These are phyloP conservation scores for Beauveria sp. DNA, from an alignment of 2,329 filamentous ascomycete species.

Conservation along the genomic window DNA sequence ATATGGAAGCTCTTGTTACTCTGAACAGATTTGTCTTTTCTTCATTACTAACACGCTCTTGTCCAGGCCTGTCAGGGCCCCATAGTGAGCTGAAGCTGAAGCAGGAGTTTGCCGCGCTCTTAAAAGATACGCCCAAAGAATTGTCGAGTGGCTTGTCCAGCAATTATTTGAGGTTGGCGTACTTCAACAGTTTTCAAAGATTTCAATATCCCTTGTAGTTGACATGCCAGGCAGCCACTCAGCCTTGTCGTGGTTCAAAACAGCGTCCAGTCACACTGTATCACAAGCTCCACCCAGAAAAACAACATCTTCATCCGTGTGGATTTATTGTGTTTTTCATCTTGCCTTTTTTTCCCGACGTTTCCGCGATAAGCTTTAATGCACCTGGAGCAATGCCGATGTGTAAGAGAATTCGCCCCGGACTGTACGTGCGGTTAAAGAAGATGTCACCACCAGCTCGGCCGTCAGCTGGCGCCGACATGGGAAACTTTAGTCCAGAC, in stretches of 20 bases:
- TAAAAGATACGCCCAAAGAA: neutral
- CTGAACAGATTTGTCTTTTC: neutral
- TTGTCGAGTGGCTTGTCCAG: neutral
- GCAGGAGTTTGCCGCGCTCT: neutral
- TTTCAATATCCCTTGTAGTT: neutral
- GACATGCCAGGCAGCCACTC: neutral
- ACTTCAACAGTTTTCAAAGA: too few relatives aligned
- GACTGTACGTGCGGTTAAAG: neutral
- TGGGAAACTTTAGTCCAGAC: neutral
- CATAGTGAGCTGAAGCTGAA: neutral
- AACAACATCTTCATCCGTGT: neutral
- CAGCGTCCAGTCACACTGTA: neutral
- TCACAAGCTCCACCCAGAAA: neutral
- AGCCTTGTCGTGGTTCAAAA: neutral
- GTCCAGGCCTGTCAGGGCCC: neutral
- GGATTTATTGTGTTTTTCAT: too few relatives aligned
- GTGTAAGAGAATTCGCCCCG: neutral
- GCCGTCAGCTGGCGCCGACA: neutral
- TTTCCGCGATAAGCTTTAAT: neutral
- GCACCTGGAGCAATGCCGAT: neutral
- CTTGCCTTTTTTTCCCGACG: too few relatives aligned
- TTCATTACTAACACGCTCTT: neutral
- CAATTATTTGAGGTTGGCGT: accelerated
- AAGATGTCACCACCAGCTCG: neutral
- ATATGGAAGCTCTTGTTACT: neutral